Conservation (phyloP, 2,329 filamentous ascomycete genomes). For the Botrytis pseudocinerea region DNA sequence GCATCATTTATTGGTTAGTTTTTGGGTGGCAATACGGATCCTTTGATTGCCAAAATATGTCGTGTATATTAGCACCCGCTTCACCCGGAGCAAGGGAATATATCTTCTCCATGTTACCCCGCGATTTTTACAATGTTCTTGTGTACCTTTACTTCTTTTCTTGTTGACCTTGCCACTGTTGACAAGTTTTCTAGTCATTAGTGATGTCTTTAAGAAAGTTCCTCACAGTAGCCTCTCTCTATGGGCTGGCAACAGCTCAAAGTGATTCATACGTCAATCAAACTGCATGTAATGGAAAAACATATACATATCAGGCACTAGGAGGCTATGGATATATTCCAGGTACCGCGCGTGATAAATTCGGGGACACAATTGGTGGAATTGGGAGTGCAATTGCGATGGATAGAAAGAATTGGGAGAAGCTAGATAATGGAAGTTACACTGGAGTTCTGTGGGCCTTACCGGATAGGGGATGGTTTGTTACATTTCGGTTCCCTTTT, state of each 20-base stretch:
- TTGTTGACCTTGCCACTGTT: background rate
- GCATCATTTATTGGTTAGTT: background rate
- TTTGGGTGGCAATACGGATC: background rate
- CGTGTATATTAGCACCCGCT: background rate
- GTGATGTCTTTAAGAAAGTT: slow-evolving; percentile 27
- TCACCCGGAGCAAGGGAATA: background rate
- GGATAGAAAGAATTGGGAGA: slow-evolving; percentile 59
- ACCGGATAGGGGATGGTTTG: slow-evolving; percentile 67
- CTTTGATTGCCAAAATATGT: background rate
- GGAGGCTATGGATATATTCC: slow-evolving; percentile 65
- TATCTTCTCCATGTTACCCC: slow-evolving; percentile 2
- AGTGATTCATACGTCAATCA: slow-evolving; percentile 26
- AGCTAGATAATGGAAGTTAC: slow-evolving; percentile 53
- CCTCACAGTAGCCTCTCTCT: slow-evolving; percentile 18
- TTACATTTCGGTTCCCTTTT: background rate
- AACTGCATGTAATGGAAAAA: slow-evolving; percentile 50
- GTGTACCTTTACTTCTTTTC: background rate
- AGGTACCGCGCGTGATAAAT: slow-evolving; percentile 61
- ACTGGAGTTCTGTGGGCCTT: slow-evolving; percentile 60
- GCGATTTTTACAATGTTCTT: slow-evolving; percentile 11
- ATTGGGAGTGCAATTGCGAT: slow-evolving; percentile 67
- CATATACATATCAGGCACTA: slow-evolving; percentile 65
- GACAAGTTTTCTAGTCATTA: background rate
- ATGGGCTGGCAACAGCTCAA: slow-evolving; percentile 21
- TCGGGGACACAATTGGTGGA: slow-evolving; percentile 67